Conservation (phyloP, 257 asterid genomes). For the Solanum megistacrolobum region DNA sequence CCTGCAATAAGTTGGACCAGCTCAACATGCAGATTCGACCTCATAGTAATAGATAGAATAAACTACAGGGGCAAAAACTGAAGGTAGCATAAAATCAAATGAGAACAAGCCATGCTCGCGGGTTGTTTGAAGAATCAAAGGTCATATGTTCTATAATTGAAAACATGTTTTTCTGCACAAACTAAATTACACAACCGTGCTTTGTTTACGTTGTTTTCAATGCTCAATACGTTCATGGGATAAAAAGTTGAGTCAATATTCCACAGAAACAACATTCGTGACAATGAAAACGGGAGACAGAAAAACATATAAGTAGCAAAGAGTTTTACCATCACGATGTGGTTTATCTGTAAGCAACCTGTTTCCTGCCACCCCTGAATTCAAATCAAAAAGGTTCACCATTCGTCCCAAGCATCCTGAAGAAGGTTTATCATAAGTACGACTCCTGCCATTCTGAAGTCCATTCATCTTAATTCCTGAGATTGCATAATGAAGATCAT, state of each 20-base stretch:
- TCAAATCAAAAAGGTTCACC: slow-evolving; percentile 82
- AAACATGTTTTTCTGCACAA: neutral
- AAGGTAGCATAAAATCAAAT: neutral
- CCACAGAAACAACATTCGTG: neutral
- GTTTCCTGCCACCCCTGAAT: slow-evolving; percentile 51
- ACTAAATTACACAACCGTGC: neutral
- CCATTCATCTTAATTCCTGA: slow-evolving; percentile 74
- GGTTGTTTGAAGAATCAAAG: neutral
- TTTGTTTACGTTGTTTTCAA: neutral
- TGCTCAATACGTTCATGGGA: neutral
- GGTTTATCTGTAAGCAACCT: slow-evolving; percentile 73
- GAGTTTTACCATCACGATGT: slow-evolving; percentile 53
- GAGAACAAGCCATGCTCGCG: neutral
- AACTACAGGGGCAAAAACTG: neutral
- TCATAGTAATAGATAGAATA: neutral
- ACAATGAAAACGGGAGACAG: neutral
- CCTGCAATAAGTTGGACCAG: slow-evolving; percentile 24
- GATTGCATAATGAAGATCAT: neutral
- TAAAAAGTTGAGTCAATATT: neutral
- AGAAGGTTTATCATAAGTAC: slow-evolving; percentile 36
- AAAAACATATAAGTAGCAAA: neutral
- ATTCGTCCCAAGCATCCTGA: slow-evolving; percentile 89
- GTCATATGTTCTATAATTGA: neutral
- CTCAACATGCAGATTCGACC: neutral
- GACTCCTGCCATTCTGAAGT: slow-evolving; percentile 28